Percentiles rank a stretch among this genome's conserved stretches.
phyloP scores from a whole-genome alignment of 2,329 filamentous ascomycete species.

The Aspergillus tamarii region DNA sequence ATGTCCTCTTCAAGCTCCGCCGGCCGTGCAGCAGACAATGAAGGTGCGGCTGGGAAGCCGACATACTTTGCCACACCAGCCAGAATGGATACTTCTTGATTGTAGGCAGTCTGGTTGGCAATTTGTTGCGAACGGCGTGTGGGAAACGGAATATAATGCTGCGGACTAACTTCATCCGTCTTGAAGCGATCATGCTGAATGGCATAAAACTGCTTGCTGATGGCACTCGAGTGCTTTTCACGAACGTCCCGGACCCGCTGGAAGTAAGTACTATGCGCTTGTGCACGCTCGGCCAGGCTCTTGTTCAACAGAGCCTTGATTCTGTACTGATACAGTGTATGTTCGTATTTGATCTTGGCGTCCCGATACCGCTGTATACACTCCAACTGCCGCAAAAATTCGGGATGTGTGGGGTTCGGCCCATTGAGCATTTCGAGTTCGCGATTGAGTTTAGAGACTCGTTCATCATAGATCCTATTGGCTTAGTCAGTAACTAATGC shows the following conservation, averaged over 20 bases:
- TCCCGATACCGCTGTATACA: slow-evolving; percentile 81
- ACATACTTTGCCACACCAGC: slow-evolving; percentile 92
- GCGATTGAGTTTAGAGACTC: slow-evolving; percentile 76
- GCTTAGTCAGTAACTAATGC: slow-evolving; percentile 4
- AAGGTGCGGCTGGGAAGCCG: slow-evolving; percentile 93
- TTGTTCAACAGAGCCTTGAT: slow-evolving; percentile 72
- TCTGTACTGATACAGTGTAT: slow-evolving; percentile 73
- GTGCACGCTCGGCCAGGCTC: slow-evolving; percentile 78
- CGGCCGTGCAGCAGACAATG: slow-evolving; percentile 71
- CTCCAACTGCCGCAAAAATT: slow-evolving; percentile 87
- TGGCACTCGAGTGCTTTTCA: slow-evolving; percentile 75
- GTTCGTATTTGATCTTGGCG: slow-evolving; percentile 76
- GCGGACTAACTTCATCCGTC: slow-evolving; percentile 74
- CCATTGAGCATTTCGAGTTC: slow-evolving; percentile 65
- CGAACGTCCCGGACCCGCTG: slow-evolving; percentile 82
- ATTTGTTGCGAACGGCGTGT: slow-evolving; percentile 76
- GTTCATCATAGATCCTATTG: slow-evolving; percentile 80
- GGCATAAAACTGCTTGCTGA: slow-evolving; percentile 89
- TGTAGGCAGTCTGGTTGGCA: slow-evolving; percentile 86
- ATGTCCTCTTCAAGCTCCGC: slow-evolving; percentile 84
- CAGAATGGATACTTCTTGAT: slow-evolving; percentile 88
- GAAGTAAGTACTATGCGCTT: slow-evolving; percentile 88
- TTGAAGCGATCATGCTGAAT: slow-evolving; percentile 87
- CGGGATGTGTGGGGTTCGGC: slow-evolving; percentile 73
- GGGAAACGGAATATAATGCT: slow-evolving; percentile 81